These are phyloP conservation scores for Pichia sp. DNA, from an alignment of 1,139 yeast species.

Conservation along the genomic window DNA sequence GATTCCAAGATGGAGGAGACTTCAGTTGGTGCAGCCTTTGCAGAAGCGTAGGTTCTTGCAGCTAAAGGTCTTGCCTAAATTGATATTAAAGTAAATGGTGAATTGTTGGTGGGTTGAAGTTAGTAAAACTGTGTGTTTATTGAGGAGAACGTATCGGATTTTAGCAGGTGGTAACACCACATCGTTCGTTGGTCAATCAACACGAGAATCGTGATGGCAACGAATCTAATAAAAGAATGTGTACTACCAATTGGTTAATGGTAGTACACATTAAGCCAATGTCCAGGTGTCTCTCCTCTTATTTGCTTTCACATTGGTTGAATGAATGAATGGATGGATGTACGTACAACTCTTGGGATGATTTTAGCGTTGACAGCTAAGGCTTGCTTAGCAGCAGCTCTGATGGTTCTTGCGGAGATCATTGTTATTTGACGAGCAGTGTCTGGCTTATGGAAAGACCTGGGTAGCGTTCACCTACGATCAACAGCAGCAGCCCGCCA, in stretches of 20 bases:
- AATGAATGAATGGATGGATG: background rate
- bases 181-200: too few relatives aligned
- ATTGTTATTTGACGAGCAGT: slow-evolving; percentile 31
- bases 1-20: slow-evolving; percentile 98
- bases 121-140: too few relatives aligned
- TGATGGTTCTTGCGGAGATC: slow-evolving; percentile 81
- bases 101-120: slow-evolving; percentile 5
- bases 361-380: slow-evolving; percentile 54
- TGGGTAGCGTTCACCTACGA: too few relatives aligned
- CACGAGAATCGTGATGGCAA: too few relatives aligned
- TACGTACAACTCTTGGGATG: slow-evolving; percentile 58
- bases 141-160: too few relatives aligned
- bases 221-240: too few relatives aligned
- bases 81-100: slow-evolving; percentile 15
- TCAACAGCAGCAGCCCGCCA: too few relatives aligned
- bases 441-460: too few relatives aligned
- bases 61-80: slow-evolving; percentile 79
- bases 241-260: too few relatives aligned
- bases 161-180: too few relatives aligned
- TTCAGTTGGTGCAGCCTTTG: slow-evolving; percentile 99
- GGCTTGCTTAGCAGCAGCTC: slow-evolving; percentile 76
- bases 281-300: background rate
- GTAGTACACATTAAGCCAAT: too few relatives aligned
- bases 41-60: slow-evolving; percentile 81
- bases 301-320: too few relatives aligned